Evolutionary conservation across 2,329 filamentous ascomycete genomes (phyloP), one percentile per base, ranked within the genome.

Genomic region (Curvularia spicifera): DNA sequence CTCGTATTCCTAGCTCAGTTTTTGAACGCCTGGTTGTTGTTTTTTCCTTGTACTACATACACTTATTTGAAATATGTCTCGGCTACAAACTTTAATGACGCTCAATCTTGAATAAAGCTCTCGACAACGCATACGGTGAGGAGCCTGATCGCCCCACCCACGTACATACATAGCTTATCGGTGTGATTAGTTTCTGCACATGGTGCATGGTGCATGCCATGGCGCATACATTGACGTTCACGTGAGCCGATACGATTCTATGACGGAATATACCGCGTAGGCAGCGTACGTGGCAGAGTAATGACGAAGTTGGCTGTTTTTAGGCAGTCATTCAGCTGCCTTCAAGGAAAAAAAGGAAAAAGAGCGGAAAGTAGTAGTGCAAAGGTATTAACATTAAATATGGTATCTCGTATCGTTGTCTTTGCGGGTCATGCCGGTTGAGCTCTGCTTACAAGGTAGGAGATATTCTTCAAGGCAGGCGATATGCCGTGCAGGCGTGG

Each of bases 191-290:
- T 54, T 46, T 39, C 37, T 47, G 44, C 29, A 13, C 18, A 4
- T 24, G 5, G 35, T 46, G 53, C 49, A 47, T 57, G 15, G 33
- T 47, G 42, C 22, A 53, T 31, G 33, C 42, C 43, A 43, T 20
- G 46, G 35, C 49, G 43, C 54, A 60, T 60, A 37, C 40, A 29
- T 33, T n/a, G 20, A 33, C n/a, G 39, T 37, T 57, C 50, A 57
- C 58, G 46, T 54, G 50, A 48, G 58, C 5, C 42, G 42, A 10
- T 44, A 4, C 24, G 12, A 44, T 28, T 6, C 13, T 44, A 22
- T 5, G 12, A n/a, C 13, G n/a, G 26, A 31, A 31, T 26, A 24
- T 13, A 26, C 12, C 22, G 7, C 13, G 40, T 8, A 43, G 24
- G 42, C 24, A 28, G 13, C 26, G 12, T 44, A 44, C 42, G 42